Evolutionary conservation across 495 filamentous ascomycete genomes (phyloP).

Genomic region (Tuber melanosporum): DNA sequence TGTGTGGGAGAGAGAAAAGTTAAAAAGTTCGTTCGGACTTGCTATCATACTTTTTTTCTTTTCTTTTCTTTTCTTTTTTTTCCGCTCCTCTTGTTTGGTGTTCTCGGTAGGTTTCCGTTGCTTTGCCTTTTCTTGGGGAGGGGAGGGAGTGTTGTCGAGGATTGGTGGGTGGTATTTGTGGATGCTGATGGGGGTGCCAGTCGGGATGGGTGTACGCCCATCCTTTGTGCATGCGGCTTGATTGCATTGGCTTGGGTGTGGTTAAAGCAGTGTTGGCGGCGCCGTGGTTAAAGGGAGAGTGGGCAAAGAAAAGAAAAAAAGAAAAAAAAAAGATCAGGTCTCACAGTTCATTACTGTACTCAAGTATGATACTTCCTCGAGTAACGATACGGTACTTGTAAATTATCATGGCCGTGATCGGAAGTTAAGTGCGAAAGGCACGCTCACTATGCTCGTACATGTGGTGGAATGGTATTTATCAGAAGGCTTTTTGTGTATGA

Average conservation of each 20-base stretch:
- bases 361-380: no score
- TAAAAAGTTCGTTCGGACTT: background rate
- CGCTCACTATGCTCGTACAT: background rate
- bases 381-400: background rate
- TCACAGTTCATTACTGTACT: background rate
- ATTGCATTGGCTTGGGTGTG: background rate
- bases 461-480: background rate
- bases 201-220: background rate
- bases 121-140: background rate
- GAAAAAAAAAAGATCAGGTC: background rate
- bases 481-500: background rate
- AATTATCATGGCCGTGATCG: background rate
- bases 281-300: background rate
- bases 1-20: background rate
- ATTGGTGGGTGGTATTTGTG: background rate
- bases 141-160: background rate
- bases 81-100: background rate
- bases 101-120: background rate
- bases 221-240: background rate
- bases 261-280: background rate
- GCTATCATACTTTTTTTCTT: background rate
- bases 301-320: background rate
- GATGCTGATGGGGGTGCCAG: background rate
- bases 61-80: background rate
- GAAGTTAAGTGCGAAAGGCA: background rate